A percentile compares a stretch with the other conserved stretches of the same genome.
Evolutionary conservation across 2,329 filamentous ascomycete genomes (phyloP).

Genomic region (Exophiala xenobiotica): DNA sequence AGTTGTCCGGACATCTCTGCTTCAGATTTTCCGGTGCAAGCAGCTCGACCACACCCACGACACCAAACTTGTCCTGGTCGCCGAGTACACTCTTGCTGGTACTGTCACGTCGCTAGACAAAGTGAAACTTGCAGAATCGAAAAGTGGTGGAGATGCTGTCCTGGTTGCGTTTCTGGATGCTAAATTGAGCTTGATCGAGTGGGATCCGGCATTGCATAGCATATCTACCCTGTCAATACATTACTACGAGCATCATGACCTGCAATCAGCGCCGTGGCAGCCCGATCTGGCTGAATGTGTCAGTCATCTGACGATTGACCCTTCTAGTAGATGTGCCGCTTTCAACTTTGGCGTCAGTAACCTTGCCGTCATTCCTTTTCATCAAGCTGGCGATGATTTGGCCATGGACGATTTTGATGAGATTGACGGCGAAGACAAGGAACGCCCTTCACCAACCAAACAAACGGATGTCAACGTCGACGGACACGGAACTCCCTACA

Average conservation of each 20-base stretch:
- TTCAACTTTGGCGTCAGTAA: constrained; percentile 88
- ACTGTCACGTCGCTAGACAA: constrained; percentile 80
- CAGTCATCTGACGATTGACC: constrained; percentile 84
- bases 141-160: constrained; percentile 78
- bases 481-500: constrained; percentile 66
- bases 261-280: constrained; percentile 79
- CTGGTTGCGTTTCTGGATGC: constrained; percentile 85
- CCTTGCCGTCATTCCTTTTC: constrained; percentile 90
- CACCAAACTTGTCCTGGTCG: constrained; percentile 78
- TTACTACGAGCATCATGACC: constrained; percentile 94
- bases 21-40: constrained; percentile 84
- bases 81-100: constrained; percentile 80
- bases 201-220: constrained; percentile 77
- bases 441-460: constrained; percentile 39
- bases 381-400: constrained; percentile 79
- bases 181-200: constrained; percentile 89
- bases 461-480: constrained; percentile 39
- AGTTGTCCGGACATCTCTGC: constrained; percentile 85
- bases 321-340: constrained; percentile 86
- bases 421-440: constrained; percentile 69
- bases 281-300: constrained; percentile 70
- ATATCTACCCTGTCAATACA: constrained; percentile 92
- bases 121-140: constrained; percentile 69
- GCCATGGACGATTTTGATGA: constrained; percentile 83
- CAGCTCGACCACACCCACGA: constrained; percentile 54